Evolutionary conservation across 192 early-diverging fungal genomes (phyloP).

Genomic region (Jimgerdemannia lactiflua): DNA sequence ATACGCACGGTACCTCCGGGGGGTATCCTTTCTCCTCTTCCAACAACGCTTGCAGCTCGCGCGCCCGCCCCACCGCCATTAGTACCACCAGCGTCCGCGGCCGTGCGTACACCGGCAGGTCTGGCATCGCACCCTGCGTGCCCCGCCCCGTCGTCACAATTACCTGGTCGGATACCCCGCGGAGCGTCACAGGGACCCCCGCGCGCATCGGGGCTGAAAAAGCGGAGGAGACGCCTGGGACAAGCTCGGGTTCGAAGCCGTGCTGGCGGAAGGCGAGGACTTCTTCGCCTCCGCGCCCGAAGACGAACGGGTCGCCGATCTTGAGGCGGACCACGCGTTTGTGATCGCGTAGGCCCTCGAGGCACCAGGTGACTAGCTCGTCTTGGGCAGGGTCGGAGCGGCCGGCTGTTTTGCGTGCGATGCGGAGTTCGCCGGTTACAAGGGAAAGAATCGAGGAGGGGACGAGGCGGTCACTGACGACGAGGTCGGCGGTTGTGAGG

Average conservation of each 20-base stretch:
- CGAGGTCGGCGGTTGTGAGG: slow-evolving; percentile 73
- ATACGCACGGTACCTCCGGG: slow-evolving; percentile 60
- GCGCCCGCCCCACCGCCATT: slow-evolving; percentile 79
- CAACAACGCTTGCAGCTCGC: slow-evolving; percentile 58
- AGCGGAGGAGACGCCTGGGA: slow-evolving; percentile 78
- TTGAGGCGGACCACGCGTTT: slow-evolving; percentile 82
- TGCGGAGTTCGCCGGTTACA: slow-evolving; percentile 54
- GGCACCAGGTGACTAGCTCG: slow-evolving; percentile 68
- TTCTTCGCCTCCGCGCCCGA: slow-evolving; percentile 92
- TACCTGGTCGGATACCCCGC: slow-evolving; percentile 84
- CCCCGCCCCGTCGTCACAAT: slow-evolving; percentile 81
- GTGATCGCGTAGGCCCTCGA: slow-evolving; percentile 64
- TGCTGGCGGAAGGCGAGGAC: slow-evolving; percentile 64
- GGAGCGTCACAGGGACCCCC: slow-evolving; percentile 82
- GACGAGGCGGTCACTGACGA: slow-evolving; percentile 80
- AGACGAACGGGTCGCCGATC: slow-evolving; percentile 92
- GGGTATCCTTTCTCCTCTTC: slow-evolving; percentile 59
- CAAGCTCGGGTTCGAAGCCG: slow-evolving; percentile 68
- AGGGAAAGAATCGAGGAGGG: slow-evolving; percentile 52
- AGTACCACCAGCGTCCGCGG: slow-evolving; percentile 79
- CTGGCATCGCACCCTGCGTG: slow-evolving; percentile 72
- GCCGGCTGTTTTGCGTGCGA: slow-evolving; percentile 66
- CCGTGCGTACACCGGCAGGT: slow-evolving; percentile 60
- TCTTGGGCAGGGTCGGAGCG: slow-evolving; percentile 72
- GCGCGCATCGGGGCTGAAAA: slow-evolving; percentile 74